Evolutionary conservation across 2,329 filamentous ascomycete species (phyloP).

Genomic region (Clonostachys chloroleuca): DNA sequence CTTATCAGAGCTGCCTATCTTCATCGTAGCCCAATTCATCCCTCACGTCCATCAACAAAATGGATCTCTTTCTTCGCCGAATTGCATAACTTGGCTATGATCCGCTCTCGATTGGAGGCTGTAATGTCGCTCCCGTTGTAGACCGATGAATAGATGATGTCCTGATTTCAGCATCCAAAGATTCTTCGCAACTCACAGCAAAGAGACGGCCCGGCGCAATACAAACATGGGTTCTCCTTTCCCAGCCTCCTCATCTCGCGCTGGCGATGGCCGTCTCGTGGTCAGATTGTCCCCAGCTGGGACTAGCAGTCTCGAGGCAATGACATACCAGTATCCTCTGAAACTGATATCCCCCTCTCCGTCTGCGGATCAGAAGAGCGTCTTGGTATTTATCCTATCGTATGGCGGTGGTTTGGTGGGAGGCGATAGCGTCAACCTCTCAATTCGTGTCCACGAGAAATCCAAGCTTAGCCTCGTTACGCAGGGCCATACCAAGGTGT

Average conservation of each 20-base stretch:
- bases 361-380: slow-evolving; percentile 57
- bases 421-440: slow-evolving; percentile 75
- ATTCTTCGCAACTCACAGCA: background rate
- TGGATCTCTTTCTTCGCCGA: too few species aligned
- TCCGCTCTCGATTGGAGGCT: too few species aligned
- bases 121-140: too few species aligned
- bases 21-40: too few species aligned
- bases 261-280: slow-evolving; percentile 76
- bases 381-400: slow-evolving; percentile 84
- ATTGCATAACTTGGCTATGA: too few species aligned
- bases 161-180: background rate
- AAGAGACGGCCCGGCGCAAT: background rate
- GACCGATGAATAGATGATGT: too few species aligned
- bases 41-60: too few species aligned
- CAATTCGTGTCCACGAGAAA: slow-evolving; percentile 56
- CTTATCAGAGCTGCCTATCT: too few species aligned
- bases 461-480: slow-evolving; percentile 66
- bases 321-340: slow-evolving; percentile 89
- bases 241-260: slow-evolving; percentile 64
- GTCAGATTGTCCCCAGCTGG: slow-evolving; percentile 68
- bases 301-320: slow-evolving; percentile 65
- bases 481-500: slow-evolving; percentile 90
- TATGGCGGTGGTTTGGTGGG: slow-evolving; percentile 93
- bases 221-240: slow-evolving; percentile 64
- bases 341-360: slow-evolving; percentile 84